Base-by-base conservation (phyloP, 805 yeast genomes). In the Candida awuae region DNA sequence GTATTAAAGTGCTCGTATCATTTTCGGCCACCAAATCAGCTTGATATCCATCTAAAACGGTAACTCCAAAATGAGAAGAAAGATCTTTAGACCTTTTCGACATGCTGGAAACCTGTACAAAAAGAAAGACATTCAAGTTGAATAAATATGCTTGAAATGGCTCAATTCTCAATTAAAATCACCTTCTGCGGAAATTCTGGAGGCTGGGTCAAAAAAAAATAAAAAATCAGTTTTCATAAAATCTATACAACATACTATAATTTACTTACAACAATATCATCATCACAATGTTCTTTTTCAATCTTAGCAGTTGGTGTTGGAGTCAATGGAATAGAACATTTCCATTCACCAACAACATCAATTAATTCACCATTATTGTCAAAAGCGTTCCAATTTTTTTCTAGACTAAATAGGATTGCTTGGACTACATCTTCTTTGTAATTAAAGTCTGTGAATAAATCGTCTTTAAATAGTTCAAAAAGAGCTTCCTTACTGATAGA, bases 301-400 rank as follows among this genome's bases (percentile, higher is more conserved):
- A 53, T 49, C 26, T 57, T 49, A 1, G 94, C 86, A 35, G 54
- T 58, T 8, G 92, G 84, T n/a, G 77, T 70, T 1, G 74, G 73
- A 0, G 87, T 80, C 36, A 75, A 52, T 32, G 62, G 64, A 46
- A 75, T 58, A 3, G 58, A 54, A 15, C 75, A 58, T 56, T 80
- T 81, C 68, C 84, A 83, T 20, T 59, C 66, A 2, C 73, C 76
- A 19, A 70, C 56, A 44, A 66, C 62, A 1, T 55, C 53, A 43
- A 79, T 66, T 12, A 59, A 37, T 8, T 83, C 84, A 2, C 63
- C 59, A 6, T 45, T 41, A n/a, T 32, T 39, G 2, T 31, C 42
- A 17, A 43, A 18, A 9, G 15, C 14, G 17, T 36, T 22, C 19
- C 46, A 49, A 17, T 48, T 48, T 7, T 39, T 41, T 3, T 37